Conservation (phyloP, 2,329 filamentous ascomycete species). For the Stachybotrys chlorohalonatus region DNA sequence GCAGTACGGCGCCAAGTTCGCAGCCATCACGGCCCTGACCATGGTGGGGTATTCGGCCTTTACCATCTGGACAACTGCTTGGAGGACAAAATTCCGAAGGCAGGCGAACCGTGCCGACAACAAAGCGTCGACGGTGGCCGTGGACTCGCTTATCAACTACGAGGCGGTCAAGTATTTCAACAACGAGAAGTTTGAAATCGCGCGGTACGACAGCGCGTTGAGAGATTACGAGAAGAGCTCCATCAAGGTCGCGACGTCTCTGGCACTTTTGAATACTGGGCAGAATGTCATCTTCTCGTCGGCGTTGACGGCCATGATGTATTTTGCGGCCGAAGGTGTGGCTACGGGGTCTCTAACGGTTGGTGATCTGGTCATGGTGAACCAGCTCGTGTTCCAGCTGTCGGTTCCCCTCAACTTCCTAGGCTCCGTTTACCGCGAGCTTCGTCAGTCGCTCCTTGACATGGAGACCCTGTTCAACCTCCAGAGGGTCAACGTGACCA, state of each 20-base stretch:
- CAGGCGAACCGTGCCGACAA: constrained; percentile 96
- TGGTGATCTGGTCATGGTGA: constrained; percentile 96
- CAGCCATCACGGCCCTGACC: constrained; percentile 78
- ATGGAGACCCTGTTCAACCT: constrained; percentile 98
- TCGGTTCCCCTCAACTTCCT: constrained; percentile 96
- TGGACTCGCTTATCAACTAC: constrained; percentile 97
- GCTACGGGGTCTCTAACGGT: constrained; percentile 75
- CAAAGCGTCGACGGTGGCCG: constrained; percentile 85
- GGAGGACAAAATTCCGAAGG: constrained; percentile 92
- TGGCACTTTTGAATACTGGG: constrained; percentile 86
- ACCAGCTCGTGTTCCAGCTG: constrained; percentile 96
- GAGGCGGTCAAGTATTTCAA: constrained; percentile 99
- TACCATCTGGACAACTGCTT: constrained; percentile 91
- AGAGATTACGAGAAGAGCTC: constrained; percentile 84
- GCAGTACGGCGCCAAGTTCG: constrained; percentile 88
- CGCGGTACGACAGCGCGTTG: constrained; percentile 80
- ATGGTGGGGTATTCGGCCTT: constrained; percentile 96
- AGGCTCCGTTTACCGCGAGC: constrained; percentile 93
- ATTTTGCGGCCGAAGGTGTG: constrained; percentile 84
- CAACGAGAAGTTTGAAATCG: constrained; percentile 92
- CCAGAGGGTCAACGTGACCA: constrained; percentile 87
- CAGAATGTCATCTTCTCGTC: constrained; percentile 97
- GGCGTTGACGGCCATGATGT: constrained; percentile 96
- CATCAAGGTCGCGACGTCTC: constrained; percentile 91
- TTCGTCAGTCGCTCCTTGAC: constrained; percentile 87